Conservation (phyloP, 2,329 filamentous ascomycete genomes). For the Coleophoma cylindrospora region DNA sequence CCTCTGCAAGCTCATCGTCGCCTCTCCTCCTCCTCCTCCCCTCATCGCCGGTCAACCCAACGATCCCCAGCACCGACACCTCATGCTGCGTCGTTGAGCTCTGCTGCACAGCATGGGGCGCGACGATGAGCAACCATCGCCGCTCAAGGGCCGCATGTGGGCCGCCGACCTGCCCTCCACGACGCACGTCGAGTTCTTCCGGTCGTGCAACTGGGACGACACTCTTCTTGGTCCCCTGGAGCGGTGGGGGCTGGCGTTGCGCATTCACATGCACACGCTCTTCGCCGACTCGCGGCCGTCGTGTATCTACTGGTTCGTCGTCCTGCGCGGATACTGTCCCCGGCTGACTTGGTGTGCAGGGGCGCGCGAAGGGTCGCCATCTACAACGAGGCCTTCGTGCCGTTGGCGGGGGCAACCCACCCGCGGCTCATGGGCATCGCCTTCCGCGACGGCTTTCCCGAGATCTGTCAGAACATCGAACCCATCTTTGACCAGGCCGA, state of each 20-base stretch:
- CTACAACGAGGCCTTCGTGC: constrained; percentile 20
- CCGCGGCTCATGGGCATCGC: constrained; percentile 16
- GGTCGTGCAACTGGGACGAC: constrained; percentile 15
- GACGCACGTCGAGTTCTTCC: constrained; percentile 17
- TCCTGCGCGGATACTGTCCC: background rate
- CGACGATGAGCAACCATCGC: background rate
- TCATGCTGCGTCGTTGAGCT: no score
- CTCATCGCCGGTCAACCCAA: no score
- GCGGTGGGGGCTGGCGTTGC: constrained; percentile 13
- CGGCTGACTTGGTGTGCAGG: constrained; percentile 4
- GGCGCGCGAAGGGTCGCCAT: constrained; percentile 16
- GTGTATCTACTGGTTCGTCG: constrained; percentile 17
- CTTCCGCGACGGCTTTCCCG: constrained; percentile 14
- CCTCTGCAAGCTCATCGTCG: no score
- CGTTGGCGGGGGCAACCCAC: constrained; percentile 17
- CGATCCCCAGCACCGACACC: no score
- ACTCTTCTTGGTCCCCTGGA: constrained; percentile 13
- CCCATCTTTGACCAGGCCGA: constrained; percentile 14
- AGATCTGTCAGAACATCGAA: constrained; percentile 11
- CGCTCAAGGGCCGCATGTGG: constrained; percentile 10
- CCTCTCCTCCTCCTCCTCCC: no score
- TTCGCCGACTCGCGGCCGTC: constrained; percentile 18
- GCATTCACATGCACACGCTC: constrained; percentile 14
- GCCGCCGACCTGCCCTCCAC: constrained; percentile 11
- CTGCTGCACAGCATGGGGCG: no score